Conservation (phyloP, 768 basidiomycete species). For the Lactifluus subvellereus region DNA sequence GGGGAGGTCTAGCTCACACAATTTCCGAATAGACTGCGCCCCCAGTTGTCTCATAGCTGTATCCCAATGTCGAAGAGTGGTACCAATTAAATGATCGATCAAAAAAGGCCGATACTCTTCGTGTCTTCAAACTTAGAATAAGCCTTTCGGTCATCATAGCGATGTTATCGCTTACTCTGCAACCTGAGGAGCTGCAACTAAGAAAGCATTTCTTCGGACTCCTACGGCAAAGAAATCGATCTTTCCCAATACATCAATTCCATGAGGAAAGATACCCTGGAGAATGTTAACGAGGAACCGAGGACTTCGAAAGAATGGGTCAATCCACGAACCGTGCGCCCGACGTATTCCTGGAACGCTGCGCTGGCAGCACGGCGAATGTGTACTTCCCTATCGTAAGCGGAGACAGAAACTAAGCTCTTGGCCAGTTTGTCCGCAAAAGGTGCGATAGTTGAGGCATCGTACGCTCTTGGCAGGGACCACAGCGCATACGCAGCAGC, state of each 20-base stretch:
- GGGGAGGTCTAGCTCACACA: conserved; percentile 58
- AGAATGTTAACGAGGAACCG: conserved; percentile 19
- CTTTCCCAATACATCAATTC: conserved; percentile 86
- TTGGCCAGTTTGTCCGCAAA: conserved; percentile 63
- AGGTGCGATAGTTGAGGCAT: conserved; percentile 49
- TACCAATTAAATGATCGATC: conserved; percentile 65
- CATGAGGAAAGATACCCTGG: conserved; percentile 86
- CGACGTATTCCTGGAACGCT: conserved; percentile 95
- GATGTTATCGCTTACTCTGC: conserved; percentile 57
- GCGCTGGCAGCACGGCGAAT: conserved; percentile 95
- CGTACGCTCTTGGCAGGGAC: conserved; percentile 83
- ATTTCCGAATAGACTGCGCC: conserved; percentile 62
- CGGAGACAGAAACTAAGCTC: conserved; percentile 67
- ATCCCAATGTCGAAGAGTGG: conserved; percentile 89
- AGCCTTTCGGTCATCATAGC: conserved; percentile 5
- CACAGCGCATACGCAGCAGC: conserved; percentile 92
- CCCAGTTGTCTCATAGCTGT: conserved; percentile 68
- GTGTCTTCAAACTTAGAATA: conserved; percentile 47
- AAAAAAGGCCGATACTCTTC: conserved; percentile 64
- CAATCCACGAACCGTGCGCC: conserved; percentile 67
- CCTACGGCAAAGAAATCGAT: conserved; percentile 96
- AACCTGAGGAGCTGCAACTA: conserved; percentile 80
- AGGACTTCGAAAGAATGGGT: conserved; percentile 1
- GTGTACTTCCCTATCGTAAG: conserved; percentile 91
- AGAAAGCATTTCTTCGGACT: conserved; percentile 74